Evolutionary conservation across 805 yeast genomes (phyloP), one percentile per base, ranked within the genome.

Genomic region (Starmerella floricola): DNA sequence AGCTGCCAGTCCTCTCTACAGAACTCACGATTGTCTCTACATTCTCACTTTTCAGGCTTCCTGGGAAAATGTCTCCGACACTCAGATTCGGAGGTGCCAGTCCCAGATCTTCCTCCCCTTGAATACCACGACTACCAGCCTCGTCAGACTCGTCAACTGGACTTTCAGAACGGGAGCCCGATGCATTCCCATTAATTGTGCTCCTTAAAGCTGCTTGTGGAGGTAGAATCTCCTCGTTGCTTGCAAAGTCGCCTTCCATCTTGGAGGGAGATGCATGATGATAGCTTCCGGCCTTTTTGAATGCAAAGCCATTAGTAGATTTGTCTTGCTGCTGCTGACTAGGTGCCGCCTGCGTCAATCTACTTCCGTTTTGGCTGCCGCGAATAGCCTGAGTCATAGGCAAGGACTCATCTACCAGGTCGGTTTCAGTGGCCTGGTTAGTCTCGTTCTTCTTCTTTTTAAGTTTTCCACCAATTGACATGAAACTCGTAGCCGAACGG

Each of bases 21-120:
- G 63, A 54, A 27, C 56, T 51, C 30, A 62, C 55, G 21, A 62
- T 59, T 10, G 52, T 48, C 35, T 56, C 63, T 6, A 61, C 59
- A n/a, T 55, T 53, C 13, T 49, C 42, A 2, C 42, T 24, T 8
- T 31, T 31, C n/a, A 48, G 36, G 16, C 23, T n/a, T 1, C 50
- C 41, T 1, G 52, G 52, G 24, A 37, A 45, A 10, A 48, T 46
- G 19, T 48, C 52, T 3, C 52, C 52, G 1, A 44, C 52, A 15
- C 43, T 40, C 4, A 48, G 45, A 15, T 47, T 42, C 12, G 43
- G 27, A 4, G 43, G 31, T 4, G 36, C 39, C 32, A 30, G 35
- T 10, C 29, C 26, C 10, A 23, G 26, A 4, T 10, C 31, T 37
- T 13, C 31, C 6, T 28, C 15, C n/a, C 13, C 16, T 8, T 8